Evolutionary conservation across 306 rosid species (phyloP).

Genomic region (Prunus armeniaca): DNA sequence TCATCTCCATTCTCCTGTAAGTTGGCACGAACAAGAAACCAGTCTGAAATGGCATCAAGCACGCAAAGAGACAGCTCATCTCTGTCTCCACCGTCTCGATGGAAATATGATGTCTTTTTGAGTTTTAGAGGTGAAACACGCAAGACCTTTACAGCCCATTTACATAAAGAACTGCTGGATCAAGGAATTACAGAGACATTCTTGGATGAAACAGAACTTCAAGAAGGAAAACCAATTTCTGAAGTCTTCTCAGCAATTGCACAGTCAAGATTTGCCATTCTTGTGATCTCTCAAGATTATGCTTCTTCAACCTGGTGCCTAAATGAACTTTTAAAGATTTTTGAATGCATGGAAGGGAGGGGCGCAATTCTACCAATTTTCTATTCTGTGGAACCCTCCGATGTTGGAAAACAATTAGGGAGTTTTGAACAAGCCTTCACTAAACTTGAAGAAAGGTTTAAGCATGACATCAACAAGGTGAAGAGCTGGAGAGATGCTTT

Average conservation of each 20-base stretch:
- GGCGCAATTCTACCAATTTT: not conserved
- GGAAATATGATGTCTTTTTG: not conserved
- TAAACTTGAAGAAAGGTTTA: not conserved
- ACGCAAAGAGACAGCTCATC: not conserved
- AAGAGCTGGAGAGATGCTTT: constrained; percentile 5
- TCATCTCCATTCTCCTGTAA: not conserved
- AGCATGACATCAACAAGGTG: not conserved
- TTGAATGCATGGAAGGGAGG: not conserved
- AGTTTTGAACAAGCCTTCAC: not conserved
- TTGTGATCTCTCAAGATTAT: not conserved
- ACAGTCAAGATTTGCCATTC: not conserved
- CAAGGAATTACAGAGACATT: not conserved
- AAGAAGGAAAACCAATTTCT: not conserved
- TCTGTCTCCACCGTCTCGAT: not conserved
- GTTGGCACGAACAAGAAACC: not conserved
- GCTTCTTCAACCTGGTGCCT: not conserved
- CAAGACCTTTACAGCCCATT: not conserved
- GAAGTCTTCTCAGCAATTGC: not conserved
- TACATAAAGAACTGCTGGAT: not conserved
- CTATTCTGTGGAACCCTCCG: constrained; percentile 1
- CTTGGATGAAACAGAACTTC: not conserved
- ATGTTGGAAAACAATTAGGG: not conserved
- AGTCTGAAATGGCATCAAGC: not conserved
- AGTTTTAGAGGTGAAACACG: constrained; percentile 12
- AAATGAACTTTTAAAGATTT: not conserved